Conservation (phyloP, 371 early-diverging fungal genomes). For the Mucor circinelloides region DNA sequence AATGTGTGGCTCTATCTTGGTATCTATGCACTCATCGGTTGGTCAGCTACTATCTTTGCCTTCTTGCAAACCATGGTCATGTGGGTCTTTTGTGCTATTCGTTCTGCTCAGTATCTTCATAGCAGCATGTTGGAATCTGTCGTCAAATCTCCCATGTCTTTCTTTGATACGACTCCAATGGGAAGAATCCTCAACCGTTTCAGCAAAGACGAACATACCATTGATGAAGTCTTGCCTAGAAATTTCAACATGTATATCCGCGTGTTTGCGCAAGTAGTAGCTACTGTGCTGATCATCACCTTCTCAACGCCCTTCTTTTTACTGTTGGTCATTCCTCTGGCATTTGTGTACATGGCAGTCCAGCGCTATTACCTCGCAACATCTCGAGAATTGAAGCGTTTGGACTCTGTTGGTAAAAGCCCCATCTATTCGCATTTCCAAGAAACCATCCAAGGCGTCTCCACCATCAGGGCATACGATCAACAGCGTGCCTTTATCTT, state of each 20-base stretch:
- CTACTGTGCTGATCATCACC: conserved; percentile 62
- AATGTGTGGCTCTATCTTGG: conserved; percentile 65
- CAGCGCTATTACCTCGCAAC: conserved; percentile 74
- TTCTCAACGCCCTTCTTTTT: conserved; percentile 66
- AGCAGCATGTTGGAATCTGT: conserved; percentile 58
- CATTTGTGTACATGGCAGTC: conserved; percentile 62
- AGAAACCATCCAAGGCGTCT: conserved; percentile 74
- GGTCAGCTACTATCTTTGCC: conserved; percentile 65
- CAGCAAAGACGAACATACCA: conserved; percentile 83
- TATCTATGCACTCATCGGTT: conserved; percentile 83
- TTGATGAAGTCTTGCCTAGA: conserved; percentile 80
- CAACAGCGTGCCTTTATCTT: conserved; percentile 68
- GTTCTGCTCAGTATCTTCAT: conserved; percentile 67
- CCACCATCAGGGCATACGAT: conserved; percentile 84
- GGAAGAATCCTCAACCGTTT: conserved; percentile 88
- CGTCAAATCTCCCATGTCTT: conserved; percentile 81
- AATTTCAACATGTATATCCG: conserved; percentile 63
- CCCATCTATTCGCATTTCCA: conserved; percentile 87
- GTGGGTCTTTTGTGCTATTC: conserved; percentile 84
- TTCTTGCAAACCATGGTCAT: conserved; percentile 75
- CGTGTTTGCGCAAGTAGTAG: conserved; percentile 52
- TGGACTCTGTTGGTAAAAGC: conserved; percentile 80
- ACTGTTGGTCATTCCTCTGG: conserved; percentile 56
- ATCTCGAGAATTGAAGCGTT: conserved; percentile 78
- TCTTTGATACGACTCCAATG: conserved; percentile 86